A percentile compares a stretch with the other conserved stretches of the same genome.
phyloP scores from a whole-genome alignment of 2,329 filamentous ascomycete species.

The Ophiostoma pallidulum region DNA sequence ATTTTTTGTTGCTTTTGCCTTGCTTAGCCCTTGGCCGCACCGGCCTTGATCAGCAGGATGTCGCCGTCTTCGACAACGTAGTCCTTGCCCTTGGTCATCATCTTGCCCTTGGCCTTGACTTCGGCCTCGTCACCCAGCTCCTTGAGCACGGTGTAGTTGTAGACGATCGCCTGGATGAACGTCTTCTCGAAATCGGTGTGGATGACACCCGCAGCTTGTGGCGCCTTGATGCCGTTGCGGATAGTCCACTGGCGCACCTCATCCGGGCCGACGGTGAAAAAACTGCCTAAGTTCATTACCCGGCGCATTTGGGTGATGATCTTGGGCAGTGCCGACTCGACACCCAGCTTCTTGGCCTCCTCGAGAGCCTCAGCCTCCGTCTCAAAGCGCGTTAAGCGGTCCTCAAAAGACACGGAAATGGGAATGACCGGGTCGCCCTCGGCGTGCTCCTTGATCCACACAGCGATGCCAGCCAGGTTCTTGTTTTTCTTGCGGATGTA shows the following conservation, averaged over 20 bases:
- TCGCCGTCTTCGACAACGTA: conserved; percentile 83
- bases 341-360: conserved; percentile 81
- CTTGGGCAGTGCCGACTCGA: conserved; percentile 86
- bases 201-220: conserved; percentile 93
- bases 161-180: conserved; percentile 93
- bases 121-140: conserved; percentile 82
- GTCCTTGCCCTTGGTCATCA: conserved; percentile 98
- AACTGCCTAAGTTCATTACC: conserved; percentile 78
- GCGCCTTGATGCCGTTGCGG: conserved; percentile 91
- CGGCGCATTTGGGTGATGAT: conserved; percentile 89
- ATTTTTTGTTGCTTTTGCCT: too few species aligned
- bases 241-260: conserved; percentile 99
- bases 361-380: conserved; percentile 67
- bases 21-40: conserved; percentile 61
- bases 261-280: conserved; percentile 94
- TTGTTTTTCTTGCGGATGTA: conserved; percentile 99
- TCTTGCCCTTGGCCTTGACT: conserved; percentile 83
- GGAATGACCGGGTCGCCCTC: conserved; percentile 84
- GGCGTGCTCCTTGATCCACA: conserved; percentile 91
- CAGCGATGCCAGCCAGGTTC: conserved; percentile 83
- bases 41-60: conserved; percentile 80
- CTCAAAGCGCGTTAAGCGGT: conserved; percentile 74
- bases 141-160: conserved; percentile 74
- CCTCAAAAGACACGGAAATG: conserved; percentile 86
- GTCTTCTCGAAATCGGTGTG: conserved; percentile 99